These are phyloP conservation scores for Chenopodium berlandieri DNA, from an alignment of 148 eudicot genomes.

Conservation along the genomic window DNA sequence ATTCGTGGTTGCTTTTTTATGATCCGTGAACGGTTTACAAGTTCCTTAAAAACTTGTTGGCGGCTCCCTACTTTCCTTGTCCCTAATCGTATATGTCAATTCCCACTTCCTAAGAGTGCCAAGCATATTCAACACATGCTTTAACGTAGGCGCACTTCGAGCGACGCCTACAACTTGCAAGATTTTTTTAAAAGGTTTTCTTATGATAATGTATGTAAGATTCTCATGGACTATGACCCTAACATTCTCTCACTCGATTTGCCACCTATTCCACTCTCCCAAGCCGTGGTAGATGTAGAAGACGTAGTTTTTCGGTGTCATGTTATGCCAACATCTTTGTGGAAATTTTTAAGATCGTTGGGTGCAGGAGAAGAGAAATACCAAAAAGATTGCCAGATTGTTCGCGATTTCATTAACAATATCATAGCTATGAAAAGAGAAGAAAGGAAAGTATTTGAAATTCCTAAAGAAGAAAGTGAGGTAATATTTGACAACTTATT, in stretches of 20 bases:
- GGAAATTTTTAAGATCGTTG: conserved; percentile 53
- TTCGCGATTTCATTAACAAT: conserved; percentile 25
- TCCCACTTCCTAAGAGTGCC: too few species aligned
- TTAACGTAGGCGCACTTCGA: too few species aligned
- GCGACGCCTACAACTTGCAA: conserved; percentile 25
- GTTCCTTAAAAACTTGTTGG: too few species aligned
- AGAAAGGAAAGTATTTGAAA: neutral
- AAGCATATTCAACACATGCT: too few species aligned
- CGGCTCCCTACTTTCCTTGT: too few species aligned
- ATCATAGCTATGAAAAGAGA: conserved; percentile 30
- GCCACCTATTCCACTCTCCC: conserved; percentile 28
- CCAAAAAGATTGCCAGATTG: conserved; percentile 19
- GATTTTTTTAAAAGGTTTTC: conserved; percentile 46
- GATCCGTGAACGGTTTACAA: too few species aligned
- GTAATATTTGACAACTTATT: conserved; percentile 27
- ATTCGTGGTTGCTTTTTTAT: too few species aligned
- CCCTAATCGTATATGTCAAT: too few species aligned
- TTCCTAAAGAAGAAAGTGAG: neutral
- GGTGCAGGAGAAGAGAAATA: conserved; percentile 47
- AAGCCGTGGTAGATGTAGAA: conserved; percentile 39
- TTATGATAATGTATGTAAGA: conserved; percentile 37
- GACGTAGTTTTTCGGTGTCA: conserved; percentile 38
- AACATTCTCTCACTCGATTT: conserved; percentile 30
- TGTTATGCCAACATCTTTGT: conserved; percentile 32
- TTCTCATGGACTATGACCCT: conserved; percentile 47